These are phyloP conservation scores for Jamesozyma spencerorum DNA, from an alignment of 805 yeast species.

Conservation along the genomic window DNA sequence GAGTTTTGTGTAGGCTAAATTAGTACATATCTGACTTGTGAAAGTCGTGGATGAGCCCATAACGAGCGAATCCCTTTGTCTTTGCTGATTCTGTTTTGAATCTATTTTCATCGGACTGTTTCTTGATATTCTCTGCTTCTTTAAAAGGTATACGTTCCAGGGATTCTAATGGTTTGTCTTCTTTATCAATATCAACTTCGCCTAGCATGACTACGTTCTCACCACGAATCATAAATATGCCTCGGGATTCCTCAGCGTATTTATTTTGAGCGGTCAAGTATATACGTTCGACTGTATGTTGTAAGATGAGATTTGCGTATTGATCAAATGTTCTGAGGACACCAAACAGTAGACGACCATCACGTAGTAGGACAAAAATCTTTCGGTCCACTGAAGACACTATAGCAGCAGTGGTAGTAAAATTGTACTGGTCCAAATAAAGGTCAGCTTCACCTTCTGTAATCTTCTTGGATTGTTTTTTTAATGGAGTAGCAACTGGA, in stretches of 20 bases:
- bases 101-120: slow-evolving; percentile 25
- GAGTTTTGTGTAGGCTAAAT: no score
- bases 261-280: slow-evolving; percentile 45
- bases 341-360: slow-evolving; percentile 82
- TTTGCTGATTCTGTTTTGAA: slow-evolving; percentile 37
- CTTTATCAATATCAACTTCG: slow-evolving; percentile 81
- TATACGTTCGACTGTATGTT: slow-evolving; percentile 81
- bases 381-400: slow-evolving; percentile 77
- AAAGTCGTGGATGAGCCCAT: slow-evolving; percentile 51
- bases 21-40: slow-evolving; percentile 47
- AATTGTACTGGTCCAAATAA: slow-evolving; percentile 70
- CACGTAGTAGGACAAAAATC: slow-evolving; percentile 78
- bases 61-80: slow-evolving; percentile 40
- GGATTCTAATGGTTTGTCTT: slow-evolving; percentile 55
- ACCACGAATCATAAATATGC: slow-evolving; percentile 85
- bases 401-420: slow-evolving; percentile 84
- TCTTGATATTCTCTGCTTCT: slow-evolving; percentile 44
- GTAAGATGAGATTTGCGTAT: slow-evolving; percentile 83
- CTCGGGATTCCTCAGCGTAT: slow-evolving; percentile 71
- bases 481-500: slow-evolving; percentile 3
- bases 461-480: slow-evolving; percentile 18
- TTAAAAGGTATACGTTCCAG: slow-evolving; percentile 52
- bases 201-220: slow-evolving; percentile 93
- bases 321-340: slow-evolving; percentile 92
- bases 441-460: slow-evolving; percentile 43